phyloP scores from a whole-genome alignment of 2,329 filamentous ascomycete species.

The Ophiostoma sp. region DNA sequence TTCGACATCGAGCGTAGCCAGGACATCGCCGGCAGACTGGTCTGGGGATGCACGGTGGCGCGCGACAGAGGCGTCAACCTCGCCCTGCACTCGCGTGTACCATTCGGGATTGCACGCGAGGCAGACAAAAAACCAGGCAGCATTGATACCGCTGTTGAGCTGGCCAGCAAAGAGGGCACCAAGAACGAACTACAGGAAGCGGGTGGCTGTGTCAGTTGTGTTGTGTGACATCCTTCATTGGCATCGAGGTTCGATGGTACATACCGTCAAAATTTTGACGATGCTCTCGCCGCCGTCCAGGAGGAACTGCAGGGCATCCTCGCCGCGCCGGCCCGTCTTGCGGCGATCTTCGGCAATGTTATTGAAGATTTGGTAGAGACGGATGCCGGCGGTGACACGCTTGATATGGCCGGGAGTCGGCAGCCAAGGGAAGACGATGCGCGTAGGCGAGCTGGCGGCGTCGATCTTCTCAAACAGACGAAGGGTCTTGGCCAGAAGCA shows the following conservation, averaged over 20 bases:
- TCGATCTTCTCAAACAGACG: slow-evolving; percentile 45
- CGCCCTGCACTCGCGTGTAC: slow-evolving; percentile 41
- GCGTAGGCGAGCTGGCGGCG: slow-evolving; percentile 36
- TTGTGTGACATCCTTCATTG: too few relatives aligned
- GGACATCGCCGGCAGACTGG: slow-evolving; percentile 34
- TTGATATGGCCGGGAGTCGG: slow-evolving; percentile 41
- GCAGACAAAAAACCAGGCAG: slow-evolving; percentile 48
- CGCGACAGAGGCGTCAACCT: slow-evolving; percentile 43
- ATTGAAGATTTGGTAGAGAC: slow-evolving; percentile 46
- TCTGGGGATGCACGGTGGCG: slow-evolving; percentile 36
- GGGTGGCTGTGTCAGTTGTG: too few relatives aligned
- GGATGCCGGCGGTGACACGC: slow-evolving; percentile 41
- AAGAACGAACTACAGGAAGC: slow-evolving; percentile 42
- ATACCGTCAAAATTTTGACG: slow-evolving; percentile 39
- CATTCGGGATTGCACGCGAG: slow-evolving; percentile 44
- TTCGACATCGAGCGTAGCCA: slow-evolving; percentile 44
- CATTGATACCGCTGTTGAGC: slow-evolving; percentile 52
- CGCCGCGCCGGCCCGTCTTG: slow-evolving; percentile 37
- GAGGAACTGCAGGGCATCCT: slow-evolving; percentile 49
- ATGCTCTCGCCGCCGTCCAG: slow-evolving; percentile 47
- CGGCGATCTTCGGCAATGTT: slow-evolving; percentile 43
- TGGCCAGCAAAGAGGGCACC: slow-evolving; percentile 51
- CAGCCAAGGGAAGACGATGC: slow-evolving; percentile 50
- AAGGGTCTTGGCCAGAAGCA: slow-evolving; percentile 40
- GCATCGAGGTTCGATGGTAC: slow-evolving; percentile 18